These are phyloP conservation scores for Sarocladium strictum DNA, from an alignment of 2,329 filamentous ascomycete genomes.

Conservation along the genomic window DNA sequence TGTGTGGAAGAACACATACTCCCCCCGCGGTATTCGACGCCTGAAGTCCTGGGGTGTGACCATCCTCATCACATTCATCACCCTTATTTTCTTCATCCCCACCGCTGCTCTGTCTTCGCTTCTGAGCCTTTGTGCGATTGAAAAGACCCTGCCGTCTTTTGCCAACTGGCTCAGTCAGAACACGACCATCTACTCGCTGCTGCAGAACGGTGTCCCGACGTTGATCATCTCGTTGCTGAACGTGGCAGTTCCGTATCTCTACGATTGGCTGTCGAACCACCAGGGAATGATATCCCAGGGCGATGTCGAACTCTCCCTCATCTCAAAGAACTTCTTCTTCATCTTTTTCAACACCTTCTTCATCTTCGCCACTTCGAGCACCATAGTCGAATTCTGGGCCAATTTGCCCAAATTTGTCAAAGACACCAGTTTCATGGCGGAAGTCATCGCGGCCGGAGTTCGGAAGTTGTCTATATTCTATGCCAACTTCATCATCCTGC, in stretches of 20 bases:
- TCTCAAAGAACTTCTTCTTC: constrained; percentile 99
- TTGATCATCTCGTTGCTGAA: constrained; percentile 81
- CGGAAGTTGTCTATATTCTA: constrained; percentile 77
- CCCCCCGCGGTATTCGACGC: constrained; percentile 67
- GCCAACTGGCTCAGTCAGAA: constrained; percentile 63
- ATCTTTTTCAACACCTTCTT: constrained; percentile 99
- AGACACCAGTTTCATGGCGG: constrained; percentile 74
- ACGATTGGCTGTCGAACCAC: constrained; percentile 83
- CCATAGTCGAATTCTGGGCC: constrained; percentile 68
- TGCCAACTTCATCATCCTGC: constrained; percentile 87
- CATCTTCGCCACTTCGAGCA: constrained; percentile 83
- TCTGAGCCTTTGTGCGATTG: constrained; percentile 75
- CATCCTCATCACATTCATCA: constrained; percentile 72
- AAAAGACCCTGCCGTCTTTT: constrained; percentile 64
- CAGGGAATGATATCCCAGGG: constrained; percentile 95
- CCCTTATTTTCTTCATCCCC: constrained; percentile 81
- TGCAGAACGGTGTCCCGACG: constrained; percentile 85
- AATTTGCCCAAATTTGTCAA: constrained; percentile 68
- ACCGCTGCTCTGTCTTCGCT: constrained; percentile 74
- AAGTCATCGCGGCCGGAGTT: constrained; percentile 68
- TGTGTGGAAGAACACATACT: constrained; percentile 92
- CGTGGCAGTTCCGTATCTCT: constrained; percentile 84
- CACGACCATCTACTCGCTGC: constrained; percentile 64
- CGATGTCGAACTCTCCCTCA: constrained; percentile 88
- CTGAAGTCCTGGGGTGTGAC: constrained; percentile 80